phyloP scores from a whole-genome alignment of 2,329 filamentous ascomycete species.

The Sarocladium oryzae region DNA sequence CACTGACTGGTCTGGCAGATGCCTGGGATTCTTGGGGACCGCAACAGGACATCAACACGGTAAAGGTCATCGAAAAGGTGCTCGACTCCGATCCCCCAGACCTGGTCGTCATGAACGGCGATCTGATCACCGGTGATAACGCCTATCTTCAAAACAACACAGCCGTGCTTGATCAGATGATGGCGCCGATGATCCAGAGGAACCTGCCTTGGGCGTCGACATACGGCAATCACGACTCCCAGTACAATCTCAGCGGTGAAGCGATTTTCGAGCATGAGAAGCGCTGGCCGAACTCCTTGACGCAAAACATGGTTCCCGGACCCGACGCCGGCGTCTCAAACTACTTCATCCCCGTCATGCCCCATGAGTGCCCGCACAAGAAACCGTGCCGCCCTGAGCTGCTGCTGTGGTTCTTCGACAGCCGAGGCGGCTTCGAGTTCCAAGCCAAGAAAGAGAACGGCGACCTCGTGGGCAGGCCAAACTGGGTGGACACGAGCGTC shows the following conservation, averaged over 20 bases:
- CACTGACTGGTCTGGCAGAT: slow-evolving; percentile 23
- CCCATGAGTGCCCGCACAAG: slow-evolving; percentile 23
- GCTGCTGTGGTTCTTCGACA: slow-evolving; percentile 69
- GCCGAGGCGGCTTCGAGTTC: slow-evolving; percentile 49
- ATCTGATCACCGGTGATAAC: slow-evolving; percentile 64
- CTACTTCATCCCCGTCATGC: slow-evolving; percentile 40
- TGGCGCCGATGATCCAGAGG: slow-evolving; percentile 49
- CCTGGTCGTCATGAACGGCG: slow-evolving; percentile 64
- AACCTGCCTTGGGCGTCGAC: slow-evolving; percentile 58
- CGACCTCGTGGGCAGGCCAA: slow-evolving; percentile 27
- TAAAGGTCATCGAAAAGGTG: slow-evolving; percentile 49
- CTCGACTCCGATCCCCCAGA: slow-evolving; percentile 50
- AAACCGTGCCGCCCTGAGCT: slow-evolving; percentile 30
- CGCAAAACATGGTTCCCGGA: slow-evolving; percentile 31
- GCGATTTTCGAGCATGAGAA: slow-evolving; percentile 36
- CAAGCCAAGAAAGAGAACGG: slow-evolving; percentile 27
- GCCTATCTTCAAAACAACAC: slow-evolving; percentile 47
- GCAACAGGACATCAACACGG: slow-evolving; percentile 49
- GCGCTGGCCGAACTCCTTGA: slow-evolving; percentile 30
- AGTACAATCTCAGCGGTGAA: slow-evolving; percentile 48
- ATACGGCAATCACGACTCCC: slow-evolving; percentile 65
- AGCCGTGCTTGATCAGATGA: slow-evolving; percentile 51
- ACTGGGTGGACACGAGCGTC: slow-evolving; percentile 39
- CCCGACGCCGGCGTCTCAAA: slow-evolving; percentile 36
- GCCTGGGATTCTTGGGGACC: slow-evolving; percentile 38